A percentile compares a stretch with the other conserved stretches of the same genome.
These are phyloP conservation scores for Blastomyces parvus DNA, from an alignment of 2,329 filamentous ascomycete genomes.

Conservation along the genomic window DNA sequence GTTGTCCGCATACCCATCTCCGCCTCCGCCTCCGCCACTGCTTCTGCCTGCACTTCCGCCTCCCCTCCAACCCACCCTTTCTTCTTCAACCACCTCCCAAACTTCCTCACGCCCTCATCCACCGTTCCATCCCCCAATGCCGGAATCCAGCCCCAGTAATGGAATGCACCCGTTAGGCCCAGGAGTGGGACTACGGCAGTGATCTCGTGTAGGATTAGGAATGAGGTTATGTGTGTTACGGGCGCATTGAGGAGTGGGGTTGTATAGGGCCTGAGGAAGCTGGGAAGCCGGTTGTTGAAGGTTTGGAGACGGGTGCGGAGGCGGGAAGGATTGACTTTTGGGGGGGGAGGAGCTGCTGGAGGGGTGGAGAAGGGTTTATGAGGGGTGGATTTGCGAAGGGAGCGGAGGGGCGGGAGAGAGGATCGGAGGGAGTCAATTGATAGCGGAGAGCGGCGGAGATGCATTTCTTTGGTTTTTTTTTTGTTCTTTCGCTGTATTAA, in stretches of 20 bases:
- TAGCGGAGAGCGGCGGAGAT: not conserved
- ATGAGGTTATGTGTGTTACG: slow-evolving; percentile 71
- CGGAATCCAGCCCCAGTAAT: slow-evolving; percentile 69
- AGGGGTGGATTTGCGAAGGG: not conserved
- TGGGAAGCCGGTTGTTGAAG: slow-evolving; percentile 48
- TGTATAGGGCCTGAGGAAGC: slow-evolving; percentile 59
- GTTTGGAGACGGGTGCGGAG: slow-evolving; percentile 25
- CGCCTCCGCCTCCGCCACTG: slow-evolving; percentile 26
- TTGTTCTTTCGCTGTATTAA: not conserved
- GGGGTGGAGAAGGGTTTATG: not conserved
- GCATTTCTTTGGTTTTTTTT: not conserved
- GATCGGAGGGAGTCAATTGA: not conserved
- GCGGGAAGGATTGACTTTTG: not conserved
- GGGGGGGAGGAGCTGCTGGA: not conserved
- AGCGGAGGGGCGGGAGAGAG: not conserved
- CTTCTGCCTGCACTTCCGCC: slow-evolving; percentile 38
- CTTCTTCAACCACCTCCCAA: slow-evolving; percentile 64
- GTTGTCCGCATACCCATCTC: slow-evolving; percentile 17
- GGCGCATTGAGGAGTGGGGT: slow-evolving; percentile 64
- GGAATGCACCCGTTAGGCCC: slow-evolving; percentile 64
- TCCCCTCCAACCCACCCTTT: slow-evolving; percentile 65
- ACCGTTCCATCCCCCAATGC: slow-evolving; percentile 33
- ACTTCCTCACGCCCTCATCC: slow-evolving; percentile 58
- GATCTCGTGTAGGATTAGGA: slow-evolving; percentile 82
- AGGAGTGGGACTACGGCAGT: slow-evolving; percentile 76